A percentile compares a stretch with the other conserved stretches of the same genome.
Conservation (phyloP, 139 green algal species). For the Closterium sp. region DNA sequence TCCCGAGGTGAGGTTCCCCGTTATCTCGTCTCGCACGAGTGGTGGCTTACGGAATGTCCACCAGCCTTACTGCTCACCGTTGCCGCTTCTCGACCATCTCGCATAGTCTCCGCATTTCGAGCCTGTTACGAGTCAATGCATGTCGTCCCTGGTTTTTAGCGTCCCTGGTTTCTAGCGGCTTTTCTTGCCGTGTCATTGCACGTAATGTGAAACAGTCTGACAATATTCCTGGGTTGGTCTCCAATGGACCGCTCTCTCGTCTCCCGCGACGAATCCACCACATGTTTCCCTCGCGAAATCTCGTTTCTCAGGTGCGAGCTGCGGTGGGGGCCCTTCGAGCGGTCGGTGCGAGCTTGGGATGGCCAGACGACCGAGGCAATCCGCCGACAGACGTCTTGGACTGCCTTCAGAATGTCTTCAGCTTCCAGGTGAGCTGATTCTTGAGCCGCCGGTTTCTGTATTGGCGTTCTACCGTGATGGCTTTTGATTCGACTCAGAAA, state of each 20-base stretch:
- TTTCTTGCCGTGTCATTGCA: background rate
- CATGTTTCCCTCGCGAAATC: background rate
- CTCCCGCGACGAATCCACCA: background rate
- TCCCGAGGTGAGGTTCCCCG: background rate
- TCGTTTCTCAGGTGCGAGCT: constrained; percentile 14
- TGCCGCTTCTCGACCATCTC: background rate
- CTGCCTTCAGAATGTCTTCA: constrained; percentile 24
- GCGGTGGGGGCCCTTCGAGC: background rate
- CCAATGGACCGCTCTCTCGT: background rate
- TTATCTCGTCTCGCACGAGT: too few relatives aligned
- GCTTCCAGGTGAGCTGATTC: constrained; percentile 37
- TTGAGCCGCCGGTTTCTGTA: too few relatives aligned
- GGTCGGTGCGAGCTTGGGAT: constrained; percentile 8
- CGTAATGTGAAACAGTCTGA: background rate
- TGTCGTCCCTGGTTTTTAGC: background rate
- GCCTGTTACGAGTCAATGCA: background rate
- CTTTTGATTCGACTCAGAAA: too few relatives aligned
- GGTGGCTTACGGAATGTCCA: too few relatives aligned
- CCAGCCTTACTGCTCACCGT: background rate
- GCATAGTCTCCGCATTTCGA: background rate
- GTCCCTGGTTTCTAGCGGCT: background rate
- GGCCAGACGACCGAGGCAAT: background rate
- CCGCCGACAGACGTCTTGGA: constrained; percentile 21
- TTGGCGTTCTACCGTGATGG: too few relatives aligned
- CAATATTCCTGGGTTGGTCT: background rate